Conservation (phyloP, 257 asterid genomes). For the Coffea canephora region DNA sequence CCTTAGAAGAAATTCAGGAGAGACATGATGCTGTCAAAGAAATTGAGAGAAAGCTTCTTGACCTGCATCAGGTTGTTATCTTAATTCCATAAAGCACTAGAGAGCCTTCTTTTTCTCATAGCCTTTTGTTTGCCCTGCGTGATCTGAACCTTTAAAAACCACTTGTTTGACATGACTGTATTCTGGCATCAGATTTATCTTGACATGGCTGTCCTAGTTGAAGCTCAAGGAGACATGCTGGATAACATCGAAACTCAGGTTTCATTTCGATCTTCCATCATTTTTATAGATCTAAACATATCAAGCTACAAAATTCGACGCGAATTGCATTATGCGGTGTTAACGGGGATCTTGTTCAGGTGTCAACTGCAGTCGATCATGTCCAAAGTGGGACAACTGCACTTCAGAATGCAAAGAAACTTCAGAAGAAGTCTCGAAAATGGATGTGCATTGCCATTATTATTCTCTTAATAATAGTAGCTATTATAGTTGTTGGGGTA, state of each 20-base stretch:
- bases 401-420: constrained; percentile 61
- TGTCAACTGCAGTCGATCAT: constrained; percentile 58
- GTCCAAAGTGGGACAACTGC: constrained; percentile 64
- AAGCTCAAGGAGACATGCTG: constrained; percentile 78
- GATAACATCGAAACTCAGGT: constrained; percentile 93
- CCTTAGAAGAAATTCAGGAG: constrained; percentile 88
- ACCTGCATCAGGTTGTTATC: constrained; percentile 64
- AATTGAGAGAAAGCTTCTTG: constrained; percentile 83
- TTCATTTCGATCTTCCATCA: constrained; percentile 14
- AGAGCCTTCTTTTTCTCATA: too few relatives aligned
- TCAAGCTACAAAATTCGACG: neutral
- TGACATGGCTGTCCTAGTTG: constrained; percentile 83
- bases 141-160: neutral
- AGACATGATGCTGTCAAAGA: constrained; percentile 85
- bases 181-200: constrained; percentile 51
- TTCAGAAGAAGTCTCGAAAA: constrained; percentile 62
- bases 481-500: constrained; percentile 35
- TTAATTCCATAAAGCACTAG: neutral
- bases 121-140: too few relatives aligned
- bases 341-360: constrained; percentile 49
- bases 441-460: constrained; percentile 60
- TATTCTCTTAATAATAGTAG: constrained; percentile 44
- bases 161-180: constrained; percentile 9
- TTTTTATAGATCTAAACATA: neutral
- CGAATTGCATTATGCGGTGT: constrained; percentile 7